These are phyloP conservation scores for Boletus vermiculosoides DNA, from an alignment of 768 basidiomycete species.

Conservation along the genomic window DNA sequence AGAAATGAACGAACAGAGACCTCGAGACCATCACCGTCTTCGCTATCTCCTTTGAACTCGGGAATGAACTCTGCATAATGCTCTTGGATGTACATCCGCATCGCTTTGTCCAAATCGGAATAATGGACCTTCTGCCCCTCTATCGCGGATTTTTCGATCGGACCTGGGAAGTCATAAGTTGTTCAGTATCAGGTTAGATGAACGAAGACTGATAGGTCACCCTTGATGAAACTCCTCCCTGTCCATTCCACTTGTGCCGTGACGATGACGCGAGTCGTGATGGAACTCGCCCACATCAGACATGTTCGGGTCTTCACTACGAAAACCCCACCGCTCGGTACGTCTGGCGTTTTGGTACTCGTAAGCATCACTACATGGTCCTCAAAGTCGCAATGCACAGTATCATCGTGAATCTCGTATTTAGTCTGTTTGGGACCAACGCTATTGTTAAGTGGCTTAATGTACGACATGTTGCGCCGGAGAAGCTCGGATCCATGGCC, in stretches of 20 bases:
- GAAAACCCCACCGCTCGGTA: conserved; percentile 92
- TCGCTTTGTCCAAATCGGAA: conserved; percentile 73
- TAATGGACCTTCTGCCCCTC: conserved; percentile 92
- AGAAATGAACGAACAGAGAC: too few relatives aligned
- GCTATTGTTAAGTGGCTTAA: too few relatives aligned
- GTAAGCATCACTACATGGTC: conserved; percentile 83
- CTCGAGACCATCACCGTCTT: too few relatives aligned
- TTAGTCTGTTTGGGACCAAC: too few relatives aligned
- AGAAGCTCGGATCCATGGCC: conserved; percentile 63
- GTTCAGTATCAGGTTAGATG: too few relatives aligned
- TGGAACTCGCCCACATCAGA: conserved; percentile 86
- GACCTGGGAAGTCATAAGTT: conserved; percentile 50
- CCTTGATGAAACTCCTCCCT: too few relatives aligned
- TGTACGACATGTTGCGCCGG: too few relatives aligned
- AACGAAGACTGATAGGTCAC: too few relatives aligned
- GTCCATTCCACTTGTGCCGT: conserved; percentile 96
- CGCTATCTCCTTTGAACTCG: too few relatives aligned
- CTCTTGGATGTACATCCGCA: conserved; percentile 85
- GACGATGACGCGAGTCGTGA: conserved; percentile 76
- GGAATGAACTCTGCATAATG: conserved; percentile 87
- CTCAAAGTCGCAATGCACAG: conserved; percentile 75
- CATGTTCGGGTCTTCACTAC: conserved; percentile 93
- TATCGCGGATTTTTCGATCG: conserved; percentile 88
- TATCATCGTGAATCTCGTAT: too few relatives aligned
- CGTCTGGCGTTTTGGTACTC: conserved; percentile 90